Evolutionary conservation across 164 flowering plant species (phyloP).

Genomic region (Echeveria elegans): DNA sequence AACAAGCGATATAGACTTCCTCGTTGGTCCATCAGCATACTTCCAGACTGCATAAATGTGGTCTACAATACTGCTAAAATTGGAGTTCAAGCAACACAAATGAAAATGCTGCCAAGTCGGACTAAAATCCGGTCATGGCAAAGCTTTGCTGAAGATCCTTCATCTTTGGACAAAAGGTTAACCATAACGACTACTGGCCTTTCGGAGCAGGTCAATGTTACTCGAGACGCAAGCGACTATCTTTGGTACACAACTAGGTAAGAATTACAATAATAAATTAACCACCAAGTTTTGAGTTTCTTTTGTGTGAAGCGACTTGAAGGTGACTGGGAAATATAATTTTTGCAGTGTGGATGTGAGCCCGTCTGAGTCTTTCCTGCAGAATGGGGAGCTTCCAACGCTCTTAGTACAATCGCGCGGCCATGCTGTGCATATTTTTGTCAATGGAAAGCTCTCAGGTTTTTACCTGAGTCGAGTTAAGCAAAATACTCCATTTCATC

Average conservation of each 20-base stretch:
- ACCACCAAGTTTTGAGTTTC: neutral
- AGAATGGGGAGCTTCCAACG: conserved; percentile 20
- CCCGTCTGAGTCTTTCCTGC: conserved; percentile 35
- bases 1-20: conserved; percentile 28
- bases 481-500: neutral
- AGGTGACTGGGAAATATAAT: neutral
- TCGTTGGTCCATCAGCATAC: conserved; percentile 60
- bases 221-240: conserved; percentile 45
- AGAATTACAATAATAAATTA: neutral
- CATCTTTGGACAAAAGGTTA: conserved; percentile 17
- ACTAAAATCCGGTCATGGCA: conserved; percentile 21
- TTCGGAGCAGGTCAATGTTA: conserved; percentile 42
- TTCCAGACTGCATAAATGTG: conserved; percentile 43
- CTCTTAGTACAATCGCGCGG: conserved; percentile 37
- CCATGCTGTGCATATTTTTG: conserved; percentile 42
- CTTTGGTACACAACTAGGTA: conserved; percentile 56
- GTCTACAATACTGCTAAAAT: conserved; percentile 44
- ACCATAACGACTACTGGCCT: conserved; percentile 23
- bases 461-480: neutral
- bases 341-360: conserved; percentile 33
- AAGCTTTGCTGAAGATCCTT: conserved; percentile 29
- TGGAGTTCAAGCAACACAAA: conserved; percentile 17
- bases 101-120: conserved; percentile 23
- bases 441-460: conserved; percentile 45
- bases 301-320: neutral